Conservation (phyloP, 495 filamentous ascomycete genomes). For the Xylaria venustula region DNA sequence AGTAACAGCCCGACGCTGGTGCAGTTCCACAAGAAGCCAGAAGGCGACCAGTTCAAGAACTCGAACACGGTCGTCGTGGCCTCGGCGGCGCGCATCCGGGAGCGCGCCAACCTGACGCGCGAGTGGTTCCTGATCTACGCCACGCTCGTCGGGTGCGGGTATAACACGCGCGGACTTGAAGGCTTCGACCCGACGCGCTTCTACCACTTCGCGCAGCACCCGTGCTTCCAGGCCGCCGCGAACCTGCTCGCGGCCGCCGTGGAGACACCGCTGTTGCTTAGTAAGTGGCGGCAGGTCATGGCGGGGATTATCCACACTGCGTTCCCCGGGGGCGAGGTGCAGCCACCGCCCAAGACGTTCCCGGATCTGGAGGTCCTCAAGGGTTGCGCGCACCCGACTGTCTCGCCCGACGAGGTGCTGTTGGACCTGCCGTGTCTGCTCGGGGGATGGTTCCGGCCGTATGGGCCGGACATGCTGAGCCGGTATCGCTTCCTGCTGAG, state of each 20-base stretch:
- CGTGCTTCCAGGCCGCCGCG: slow-evolving; percentile 14
- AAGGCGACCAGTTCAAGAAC: slow-evolving; percentile 18
- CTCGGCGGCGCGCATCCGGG: slow-evolving; percentile 8
- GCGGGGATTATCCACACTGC: slow-evolving; percentile 9
- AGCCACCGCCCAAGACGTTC: slow-evolving; percentile 11
- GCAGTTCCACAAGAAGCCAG: slow-evolving; percentile 17
- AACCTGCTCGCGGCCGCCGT: slow-evolving; percentile 6
- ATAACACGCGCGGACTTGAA: slow-evolving; percentile 10
- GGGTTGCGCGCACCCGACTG: slow-evolving; percentile 5
- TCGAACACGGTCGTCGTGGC: slow-evolving; percentile 14
- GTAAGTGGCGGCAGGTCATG: slow-evolving; percentile 20
- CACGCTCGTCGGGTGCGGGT: slow-evolving; percentile 21
- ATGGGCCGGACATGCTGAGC: slow-evolving; percentile 11
- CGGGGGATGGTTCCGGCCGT: slow-evolving; percentile 18
- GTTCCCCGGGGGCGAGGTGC: slow-evolving; percentile 9
- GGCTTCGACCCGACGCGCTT: slow-evolving; percentile 10
- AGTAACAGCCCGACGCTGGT: slow-evolving; percentile 21
- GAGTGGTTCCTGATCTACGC: slow-evolving; percentile 22
- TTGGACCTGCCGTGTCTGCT: slow-evolving; percentile 8
- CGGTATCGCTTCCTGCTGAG: slow-evolving; percentile 16
- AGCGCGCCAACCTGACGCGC: slow-evolving; percentile 12
- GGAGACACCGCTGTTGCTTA: slow-evolving; percentile 7
- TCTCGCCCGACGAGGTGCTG: slow-evolving; percentile 15
- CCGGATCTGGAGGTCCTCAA: slow-evolving; percentile 5
- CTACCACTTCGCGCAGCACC: slow-evolving; percentile 15